Evolutionary conservation across 1,139 yeast genomes (phyloP), one percentile per base, ranked within the genome.

Genomic region (Debaryomyces fabryi): DNA sequence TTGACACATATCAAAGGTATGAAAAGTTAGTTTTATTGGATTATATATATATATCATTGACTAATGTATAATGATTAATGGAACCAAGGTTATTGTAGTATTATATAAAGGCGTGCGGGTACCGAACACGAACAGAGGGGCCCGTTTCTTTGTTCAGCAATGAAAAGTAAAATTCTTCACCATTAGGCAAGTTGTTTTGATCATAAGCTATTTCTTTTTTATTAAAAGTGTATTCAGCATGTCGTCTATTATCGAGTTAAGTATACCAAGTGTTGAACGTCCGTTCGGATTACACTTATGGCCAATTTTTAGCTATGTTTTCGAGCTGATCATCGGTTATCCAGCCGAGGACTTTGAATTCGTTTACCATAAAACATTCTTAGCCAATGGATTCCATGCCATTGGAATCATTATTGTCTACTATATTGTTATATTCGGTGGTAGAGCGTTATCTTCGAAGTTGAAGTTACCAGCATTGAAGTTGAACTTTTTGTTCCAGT

Each of bases 201-300:
- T n/a, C 25, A 33, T 29, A 9, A 20, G 24, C 7, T 24, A 20
- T 23, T 21, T 24, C 40, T 23, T 15, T 21, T 12, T n/a, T 23
- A n/a, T 18, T 4, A n/a, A 15, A 13, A 30, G 36, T 25, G 36
- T 18, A 21, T 21, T 13, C 32, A 56, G 48, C 43, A 58, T 44
- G 57, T 66, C 23, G 41, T 57, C 42, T 5, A 36, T 49, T 38
- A 46, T 63, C 21, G 62, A 62, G 49, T 29, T 63, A 20, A 47
- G 50, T 20, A 46, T 50, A 39, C 97, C 97, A 38, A 72, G 86
- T 37, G 63, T 90, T 47, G 88, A 88, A 46, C 79, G 89, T 53
- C 98, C 98, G 15, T 93, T 92, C 68, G 99, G 99, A 44, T 55
- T 93, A 47, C 81, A 88, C 60, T 76, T 93, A 54, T 93, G 97